These are phyloP conservation scores for Neocallimastix lanati DNA, from an alignment of 192 early-diverging fungal genomes.

Conservation along the genomic window DNA sequence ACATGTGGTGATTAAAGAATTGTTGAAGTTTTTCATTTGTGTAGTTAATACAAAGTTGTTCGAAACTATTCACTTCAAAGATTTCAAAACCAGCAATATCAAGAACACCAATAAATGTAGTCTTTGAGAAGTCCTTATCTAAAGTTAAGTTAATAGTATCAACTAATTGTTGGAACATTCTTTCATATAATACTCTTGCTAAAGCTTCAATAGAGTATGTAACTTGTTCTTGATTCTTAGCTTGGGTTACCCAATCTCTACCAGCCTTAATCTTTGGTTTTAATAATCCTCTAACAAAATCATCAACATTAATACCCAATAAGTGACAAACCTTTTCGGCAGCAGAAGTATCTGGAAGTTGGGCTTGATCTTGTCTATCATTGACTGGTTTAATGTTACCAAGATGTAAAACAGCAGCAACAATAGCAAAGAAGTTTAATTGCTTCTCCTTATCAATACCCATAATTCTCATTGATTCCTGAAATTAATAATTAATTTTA, in stretches of 20 bases:
- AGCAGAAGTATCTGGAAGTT: slow-evolving; percentile 46
- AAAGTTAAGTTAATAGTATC: slow-evolving; percentile 67
- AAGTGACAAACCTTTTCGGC: slow-evolving; percentile 87
- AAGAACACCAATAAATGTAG: slow-evolving; percentile 84
- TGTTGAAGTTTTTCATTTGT: slow-evolving; percentile 97
- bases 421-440: slow-evolving; percentile 54
- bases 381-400: slow-evolving; percentile 74
- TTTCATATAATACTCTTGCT: slow-evolving; percentile 79
- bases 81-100: slow-evolving; percentile 99
- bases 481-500: background rate
- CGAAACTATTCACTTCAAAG: slow-evolving; percentile 96
- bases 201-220: slow-evolving; percentile 77
- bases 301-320: slow-evolving; percentile 68
- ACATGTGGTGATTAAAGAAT: slow-evolving; percentile 99
- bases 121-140: slow-evolving; percentile 40
- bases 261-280: slow-evolving; percentile 87
- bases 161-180: slow-evolving; percentile 84
- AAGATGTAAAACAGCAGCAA: slow-evolving; percentile 78
- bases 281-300: slow-evolving; percentile 71
- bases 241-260: slow-evolving; percentile 89
- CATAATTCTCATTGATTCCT: slow-evolving; percentile 69
- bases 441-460: slow-evolving; percentile 60
- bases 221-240: slow-evolving; percentile 71
- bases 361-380: slow-evolving; percentile 72
- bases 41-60: slow-evolving; percentile 99